Conservation (phyloP, 441 rosid species). For the Macaranga tanarius region DNA sequence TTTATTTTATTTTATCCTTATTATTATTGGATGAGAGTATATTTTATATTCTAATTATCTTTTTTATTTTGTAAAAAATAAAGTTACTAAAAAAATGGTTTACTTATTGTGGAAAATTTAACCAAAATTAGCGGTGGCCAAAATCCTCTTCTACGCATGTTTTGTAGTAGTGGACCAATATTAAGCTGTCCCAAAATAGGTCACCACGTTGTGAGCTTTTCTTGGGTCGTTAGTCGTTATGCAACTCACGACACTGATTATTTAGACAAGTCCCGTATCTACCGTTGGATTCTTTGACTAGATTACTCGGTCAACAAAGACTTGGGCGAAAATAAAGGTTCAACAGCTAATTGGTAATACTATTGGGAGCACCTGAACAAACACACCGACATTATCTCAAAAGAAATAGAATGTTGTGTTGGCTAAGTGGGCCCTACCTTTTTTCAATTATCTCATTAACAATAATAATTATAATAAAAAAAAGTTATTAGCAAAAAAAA, state of each 20-base stretch:
- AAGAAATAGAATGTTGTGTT: conserved; percentile 34
- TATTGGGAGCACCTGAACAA: conserved; percentile 30
- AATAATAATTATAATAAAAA: background rate
- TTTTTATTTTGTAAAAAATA: too few relatives aligned
- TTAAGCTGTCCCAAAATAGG: background rate
- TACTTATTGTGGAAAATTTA: too few relatives aligned
- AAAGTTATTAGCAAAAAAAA: background rate
- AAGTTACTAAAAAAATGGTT: too few relatives aligned
- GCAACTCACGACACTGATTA: background rate
- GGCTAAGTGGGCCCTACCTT: conserved; percentile 13
- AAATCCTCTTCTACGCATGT: too few relatives aligned
- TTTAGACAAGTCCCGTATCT: background rate
- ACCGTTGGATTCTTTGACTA: conserved; percentile 13
- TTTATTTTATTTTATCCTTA: too few relatives aligned
- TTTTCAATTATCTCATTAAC: too few relatives aligned
- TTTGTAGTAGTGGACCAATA: too few relatives aligned
- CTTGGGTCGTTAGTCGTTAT: conserved; percentile 3
- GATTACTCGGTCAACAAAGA: background rate
- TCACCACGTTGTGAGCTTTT: conserved; percentile 2
- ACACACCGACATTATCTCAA: conserved; percentile 28
- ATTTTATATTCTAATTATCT: too few relatives aligned
- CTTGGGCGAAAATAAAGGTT: conserved; percentile 5
- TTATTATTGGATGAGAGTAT: too few relatives aligned
- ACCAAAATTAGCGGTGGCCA: too few relatives aligned
- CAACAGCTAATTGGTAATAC: conserved; percentile 22